These are phyloP conservation scores for Neostapfia colusana DNA, from an alignment of 176 grass and related monocot species.

Conservation along the genomic window DNA sequence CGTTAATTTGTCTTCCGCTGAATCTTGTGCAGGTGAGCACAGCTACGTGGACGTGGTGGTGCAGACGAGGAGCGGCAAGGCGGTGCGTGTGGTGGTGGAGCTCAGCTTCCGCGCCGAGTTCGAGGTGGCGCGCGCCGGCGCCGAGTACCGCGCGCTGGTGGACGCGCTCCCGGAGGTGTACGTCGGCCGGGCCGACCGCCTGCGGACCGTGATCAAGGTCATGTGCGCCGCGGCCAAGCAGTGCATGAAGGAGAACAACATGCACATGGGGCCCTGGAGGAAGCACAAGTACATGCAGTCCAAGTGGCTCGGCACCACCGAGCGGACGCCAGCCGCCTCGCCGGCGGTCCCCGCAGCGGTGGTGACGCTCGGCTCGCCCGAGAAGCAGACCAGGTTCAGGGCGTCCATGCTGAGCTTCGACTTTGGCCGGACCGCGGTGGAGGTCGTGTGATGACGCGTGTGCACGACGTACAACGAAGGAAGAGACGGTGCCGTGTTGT, in stretches of 20 bases:
- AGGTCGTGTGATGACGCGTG: constrained; percentile 38
- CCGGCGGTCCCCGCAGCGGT: neutral
- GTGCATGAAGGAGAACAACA: constrained; percentile 96
- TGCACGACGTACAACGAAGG: neutral
- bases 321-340: constrained; percentile 28
- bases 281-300: constrained; percentile 96
- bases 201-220: constrained; percentile 66
- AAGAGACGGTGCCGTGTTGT: neutral
- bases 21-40: constrained; percentile 63
- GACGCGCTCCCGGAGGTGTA: constrained; percentile 60
- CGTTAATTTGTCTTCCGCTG: neutral
- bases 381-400: constrained; percentile 62
- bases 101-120: constrained; percentile 83
- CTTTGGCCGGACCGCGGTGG: constrained; percentile 43
- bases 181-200: constrained; percentile 73
- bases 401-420: constrained; percentile 91
- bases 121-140: constrained; percentile 77
- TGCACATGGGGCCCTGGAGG: constrained; percentile 89
- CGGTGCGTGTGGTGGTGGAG: constrained; percentile 76
- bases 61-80: constrained; percentile 59
- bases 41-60: constrained; percentile 78
- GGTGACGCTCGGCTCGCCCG: constrained; percentile 23
- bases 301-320: constrained; percentile 71
- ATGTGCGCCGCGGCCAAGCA: constrained; percentile 84
- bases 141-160: constrained; percentile 70